Evolutionary conservation across 208 protist genomes (phyloP).

Genomic region (Trypanosoma rangeli): DNA sequence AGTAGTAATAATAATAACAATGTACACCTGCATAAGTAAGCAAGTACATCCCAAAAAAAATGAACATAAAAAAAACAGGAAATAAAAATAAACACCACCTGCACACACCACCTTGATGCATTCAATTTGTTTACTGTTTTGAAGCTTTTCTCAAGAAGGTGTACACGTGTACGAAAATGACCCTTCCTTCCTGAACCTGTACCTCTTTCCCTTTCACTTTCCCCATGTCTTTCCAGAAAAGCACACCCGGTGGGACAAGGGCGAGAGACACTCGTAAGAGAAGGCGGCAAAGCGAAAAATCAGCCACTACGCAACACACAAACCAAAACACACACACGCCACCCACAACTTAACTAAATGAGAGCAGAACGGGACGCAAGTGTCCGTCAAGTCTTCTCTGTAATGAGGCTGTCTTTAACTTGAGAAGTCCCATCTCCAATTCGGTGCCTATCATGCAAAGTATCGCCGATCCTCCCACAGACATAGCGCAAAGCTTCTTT

Average conservation of each 20-base stretch:
- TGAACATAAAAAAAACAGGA: background rate
- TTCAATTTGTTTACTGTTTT: background rate
- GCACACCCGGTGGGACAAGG: background rate
- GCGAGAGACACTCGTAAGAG: background rate
- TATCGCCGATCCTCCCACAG: conserved; percentile 58
- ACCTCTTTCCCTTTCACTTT: background rate
- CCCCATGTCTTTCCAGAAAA: background rate
- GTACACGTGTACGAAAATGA: background rate
- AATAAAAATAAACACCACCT: background rate
- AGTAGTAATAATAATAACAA: conserved; percentile 9
- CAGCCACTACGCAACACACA: background rate
- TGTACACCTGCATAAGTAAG: background rate
- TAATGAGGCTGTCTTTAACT: conserved; percentile 75
- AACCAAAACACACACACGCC: background rate
- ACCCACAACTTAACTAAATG: conserved; percentile 6
- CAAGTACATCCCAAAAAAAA: background rate
- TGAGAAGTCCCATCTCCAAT: conserved; percentile 74
- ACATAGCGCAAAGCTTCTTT: conserved; percentile 75
- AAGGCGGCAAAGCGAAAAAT: background rate
- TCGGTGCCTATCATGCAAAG: conserved; percentile 45
- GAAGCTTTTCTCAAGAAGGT: background rate
- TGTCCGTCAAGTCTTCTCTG: conserved; percentile 60
- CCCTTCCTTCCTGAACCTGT: background rate
- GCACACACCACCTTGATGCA: background rate
- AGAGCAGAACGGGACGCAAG: conserved; percentile 50